A percentile compares a stretch with the other conserved stretches of the same genome.
Conservation (phyloP, 2,329 filamentous ascomycete species). For the Beauveria brongniartii region DNA sequence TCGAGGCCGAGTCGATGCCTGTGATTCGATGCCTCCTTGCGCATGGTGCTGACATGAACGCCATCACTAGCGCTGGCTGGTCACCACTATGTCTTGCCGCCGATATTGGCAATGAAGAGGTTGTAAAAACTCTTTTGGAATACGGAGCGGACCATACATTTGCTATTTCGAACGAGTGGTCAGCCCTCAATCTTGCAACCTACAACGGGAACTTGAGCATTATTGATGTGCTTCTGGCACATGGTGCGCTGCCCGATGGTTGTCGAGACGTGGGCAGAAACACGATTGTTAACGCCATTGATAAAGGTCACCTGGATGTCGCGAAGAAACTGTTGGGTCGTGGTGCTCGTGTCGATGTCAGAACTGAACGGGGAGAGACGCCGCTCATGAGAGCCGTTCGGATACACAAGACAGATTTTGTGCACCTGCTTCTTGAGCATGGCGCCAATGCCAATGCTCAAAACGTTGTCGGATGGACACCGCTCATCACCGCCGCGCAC, state of each 20-base stretch:
- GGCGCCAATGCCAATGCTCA: neutral
- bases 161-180: constrained; percentile 14
- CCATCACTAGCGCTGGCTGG: constrained; percentile 14
- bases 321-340: neutral
- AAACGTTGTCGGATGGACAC: neutral
- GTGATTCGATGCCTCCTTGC: constrained; percentile 9
- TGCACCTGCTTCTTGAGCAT: neutral
- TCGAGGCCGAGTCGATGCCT: neutral
- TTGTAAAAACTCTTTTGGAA: constrained; percentile 11
- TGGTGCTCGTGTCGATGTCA: neutral
- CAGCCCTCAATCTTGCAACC: constrained; percentile 22
- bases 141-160: constrained; percentile 22
- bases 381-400: constrained; percentile 1
- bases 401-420: neutral
- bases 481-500: constrained; percentile 1
- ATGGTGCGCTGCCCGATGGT: neutral
- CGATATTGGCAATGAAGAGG: constrained; percentile 2
- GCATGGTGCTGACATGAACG: constrained; percentile 22
- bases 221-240: neutral
- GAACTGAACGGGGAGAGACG: constrained; percentile 3
- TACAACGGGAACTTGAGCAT: constrained; percentile 8
- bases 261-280: neutral
- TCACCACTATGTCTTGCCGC: constrained; percentile 23
- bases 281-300: constrained; percentile 7
- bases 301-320: constrained; percentile 14